Evolutionary conservation across 768 basidiomycete species (phyloP).

Genomic region (Boletus eberwhitei): DNA sequence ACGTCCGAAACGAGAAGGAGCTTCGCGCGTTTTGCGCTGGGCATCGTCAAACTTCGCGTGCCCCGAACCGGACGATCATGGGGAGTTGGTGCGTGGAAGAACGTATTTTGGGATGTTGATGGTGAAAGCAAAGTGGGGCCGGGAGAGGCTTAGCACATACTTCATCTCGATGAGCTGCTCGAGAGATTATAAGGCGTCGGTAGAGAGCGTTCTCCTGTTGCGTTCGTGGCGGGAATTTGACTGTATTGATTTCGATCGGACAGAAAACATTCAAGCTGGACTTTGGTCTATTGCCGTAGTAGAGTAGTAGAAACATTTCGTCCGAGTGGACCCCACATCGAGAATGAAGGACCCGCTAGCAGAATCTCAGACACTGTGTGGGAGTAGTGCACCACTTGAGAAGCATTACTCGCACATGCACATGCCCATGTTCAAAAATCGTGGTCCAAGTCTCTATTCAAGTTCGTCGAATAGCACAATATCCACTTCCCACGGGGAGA

Average conservation of each 20-base stretch:
- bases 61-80: not conserved
- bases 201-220: not conserved
- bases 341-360: too few relatives aligned
- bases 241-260: not conserved
- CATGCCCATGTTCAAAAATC: not conserved
- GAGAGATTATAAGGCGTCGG: not conserved
- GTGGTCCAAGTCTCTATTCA: conserved; percentile 13
- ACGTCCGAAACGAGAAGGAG: not conserved
- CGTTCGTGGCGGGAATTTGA: not conserved
- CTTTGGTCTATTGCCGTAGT: too few relatives aligned
- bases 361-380: too few relatives aligned
- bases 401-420: too few relatives aligned
- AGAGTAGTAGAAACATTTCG: too few relatives aligned
- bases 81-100: not conserved
- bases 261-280: too few relatives aligned
- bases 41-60: conserved; percentile 7
- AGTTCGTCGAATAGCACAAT: conserved; percentile 13
- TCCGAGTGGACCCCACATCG: too few relatives aligned
- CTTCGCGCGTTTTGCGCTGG: conserved; percentile 1
- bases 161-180: conserved; percentile 1
- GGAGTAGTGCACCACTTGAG: too few relatives aligned
- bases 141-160: conserved; percentile 7
- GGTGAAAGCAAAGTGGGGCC: conserved; percentile 5
- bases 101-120: conserved; percentile 6
- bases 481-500: not conserved